Evolutionary conservation across 495 filamentous ascomycete species (phyloP).

Genomic region (Podospora didyma): DNA sequence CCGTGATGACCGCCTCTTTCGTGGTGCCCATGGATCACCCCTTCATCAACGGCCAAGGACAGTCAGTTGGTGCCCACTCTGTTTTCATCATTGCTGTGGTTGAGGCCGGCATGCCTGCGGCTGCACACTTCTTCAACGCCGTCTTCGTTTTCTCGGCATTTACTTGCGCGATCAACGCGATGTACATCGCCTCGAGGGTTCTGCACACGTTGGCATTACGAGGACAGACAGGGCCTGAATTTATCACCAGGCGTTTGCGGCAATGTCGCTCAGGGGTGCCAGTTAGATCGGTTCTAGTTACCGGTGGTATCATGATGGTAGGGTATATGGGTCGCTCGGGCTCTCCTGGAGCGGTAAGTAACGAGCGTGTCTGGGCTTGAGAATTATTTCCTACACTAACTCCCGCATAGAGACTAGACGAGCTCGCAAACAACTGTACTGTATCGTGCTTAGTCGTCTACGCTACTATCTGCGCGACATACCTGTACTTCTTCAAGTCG

Average conservation of each 20-base stretch:
- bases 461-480: conserved; percentile 40
- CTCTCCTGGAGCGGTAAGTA: conserved; percentile 30
- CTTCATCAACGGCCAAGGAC: conserved; percentile 39
- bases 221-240: conserved; percentile 35
- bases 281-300: conserved; percentile 43
- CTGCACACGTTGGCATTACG: conserved; percentile 44
- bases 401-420: conserved; percentile 23
- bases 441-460: conserved; percentile 44
- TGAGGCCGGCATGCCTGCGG: conserved; percentile 35
- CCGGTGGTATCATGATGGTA: conserved; percentile 40
- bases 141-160: conserved; percentile 47
- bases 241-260: conserved; percentile 29
- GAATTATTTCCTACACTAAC: background rate
- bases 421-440: conserved; percentile 43
- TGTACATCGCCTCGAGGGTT: conserved; percentile 44
- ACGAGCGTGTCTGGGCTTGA: background rate
- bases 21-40: conserved; percentile 44
- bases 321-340: conserved; percentile 44
- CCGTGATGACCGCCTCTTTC: conserved; percentile 38
- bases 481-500: conserved; percentile 38
- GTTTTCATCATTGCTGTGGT: conserved; percentile 45
- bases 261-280: conserved; percentile 46
- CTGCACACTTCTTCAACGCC: conserved; percentile 45
- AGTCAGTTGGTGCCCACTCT: conserved; percentile 35
- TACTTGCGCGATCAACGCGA: conserved; percentile 42